Percentiles rank a stretch among this genome's conserved stretches.
Conservation (phyloP, 148 eudicot species). For the Gaultheria prostrata region DNA sequence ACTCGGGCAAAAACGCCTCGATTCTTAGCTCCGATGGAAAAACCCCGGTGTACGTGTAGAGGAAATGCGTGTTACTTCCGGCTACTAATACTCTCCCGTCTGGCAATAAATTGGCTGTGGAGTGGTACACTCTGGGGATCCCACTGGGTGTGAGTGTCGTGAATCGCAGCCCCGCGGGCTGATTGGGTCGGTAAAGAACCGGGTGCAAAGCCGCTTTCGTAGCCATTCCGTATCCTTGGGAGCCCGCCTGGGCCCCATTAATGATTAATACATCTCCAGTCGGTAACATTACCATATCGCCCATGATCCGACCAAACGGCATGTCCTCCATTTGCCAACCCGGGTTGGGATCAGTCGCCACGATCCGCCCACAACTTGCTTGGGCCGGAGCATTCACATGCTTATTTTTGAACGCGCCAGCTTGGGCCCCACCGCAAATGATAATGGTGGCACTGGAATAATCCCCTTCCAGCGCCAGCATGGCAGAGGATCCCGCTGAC, state of each 20-base stretch:
- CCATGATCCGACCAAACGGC: slow-evolving; percentile 86
- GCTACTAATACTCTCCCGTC: slow-evolving; percentile 82
- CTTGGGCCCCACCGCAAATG: slow-evolving; percentile 86
- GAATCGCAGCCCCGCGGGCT: slow-evolving; percentile 66
- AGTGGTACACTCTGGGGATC: slow-evolving; percentile 80
- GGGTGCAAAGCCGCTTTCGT: slow-evolving; percentile 66
- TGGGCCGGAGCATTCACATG: too few species aligned
- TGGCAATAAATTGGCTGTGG: slow-evolving; percentile 84
- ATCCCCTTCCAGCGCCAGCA: slow-evolving; percentile 71
- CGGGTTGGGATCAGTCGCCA: slow-evolving; percentile 53
- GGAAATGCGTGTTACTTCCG: slow-evolving; percentile 87
- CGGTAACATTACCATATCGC: slow-evolving; percentile 91
- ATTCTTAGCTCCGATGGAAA: slow-evolving; percentile 77
- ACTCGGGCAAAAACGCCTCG: slow-evolving; percentile 84
- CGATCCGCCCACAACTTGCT: slow-evolving; percentile 86
- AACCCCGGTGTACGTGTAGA: slow-evolving; percentile 43
- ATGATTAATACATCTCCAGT: slow-evolving; percentile 70
- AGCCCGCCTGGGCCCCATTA: slow-evolving; percentile 83
- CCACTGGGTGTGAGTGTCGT: slow-evolving; percentile 66
- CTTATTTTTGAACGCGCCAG: slow-evolving; percentile 49
- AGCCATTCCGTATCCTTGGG: slow-evolving; percentile 76
- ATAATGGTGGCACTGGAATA: slow-evolving; percentile 61
- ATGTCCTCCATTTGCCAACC: slow-evolving; percentile 88
- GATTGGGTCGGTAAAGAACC: slow-evolving; percentile 65
- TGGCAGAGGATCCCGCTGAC: slow-evolving; percentile 86